Evolutionary conservation across 2,329 filamentous ascomycete genomes (phyloP).

Genomic region (Colletotrichum somersetense): DNA sequence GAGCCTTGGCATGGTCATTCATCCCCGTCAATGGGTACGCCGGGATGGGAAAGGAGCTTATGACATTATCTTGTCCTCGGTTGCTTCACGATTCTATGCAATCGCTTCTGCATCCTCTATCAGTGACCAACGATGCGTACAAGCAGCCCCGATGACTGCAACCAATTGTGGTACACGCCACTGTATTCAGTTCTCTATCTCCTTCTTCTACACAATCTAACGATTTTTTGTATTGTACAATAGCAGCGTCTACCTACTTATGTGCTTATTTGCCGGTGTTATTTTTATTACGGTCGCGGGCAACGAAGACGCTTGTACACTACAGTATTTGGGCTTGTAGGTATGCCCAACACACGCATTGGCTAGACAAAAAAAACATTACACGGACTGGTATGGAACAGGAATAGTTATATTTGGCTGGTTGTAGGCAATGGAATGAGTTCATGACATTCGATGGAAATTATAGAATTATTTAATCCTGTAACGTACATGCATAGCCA

Average conservation of each 20-base stretch:
- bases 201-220: neutral
- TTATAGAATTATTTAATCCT: slow-evolving; percentile 15
- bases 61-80: neutral
- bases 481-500: no score
- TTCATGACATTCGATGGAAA: neutral
- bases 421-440: neutral
- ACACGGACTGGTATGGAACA: neutral
- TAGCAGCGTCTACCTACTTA: neutral
- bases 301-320: slow-evolving; percentile 1
- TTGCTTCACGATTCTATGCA: neutral
- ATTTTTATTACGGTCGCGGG: neutral
- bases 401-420: neutral
- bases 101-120: neutral
- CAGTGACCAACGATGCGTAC: neutral
- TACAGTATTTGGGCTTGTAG: neutral
- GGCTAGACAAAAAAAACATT: slow-evolving; percentile 12
- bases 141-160: neutral
- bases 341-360: neutral
- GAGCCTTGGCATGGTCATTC: slow-evolving; percentile 26
- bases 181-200: no score
- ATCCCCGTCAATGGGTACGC: neutral
- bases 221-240: neutral
- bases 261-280: neutral
- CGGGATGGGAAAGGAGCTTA: neutral
- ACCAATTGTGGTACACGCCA: neutral